Percentiles rank a stretch among this genome's conserved stretches.
Evolutionary conservation across 1,284 basidiomycete species (phyloP).

Genomic region (Apiotrichum gracile): DNA sequence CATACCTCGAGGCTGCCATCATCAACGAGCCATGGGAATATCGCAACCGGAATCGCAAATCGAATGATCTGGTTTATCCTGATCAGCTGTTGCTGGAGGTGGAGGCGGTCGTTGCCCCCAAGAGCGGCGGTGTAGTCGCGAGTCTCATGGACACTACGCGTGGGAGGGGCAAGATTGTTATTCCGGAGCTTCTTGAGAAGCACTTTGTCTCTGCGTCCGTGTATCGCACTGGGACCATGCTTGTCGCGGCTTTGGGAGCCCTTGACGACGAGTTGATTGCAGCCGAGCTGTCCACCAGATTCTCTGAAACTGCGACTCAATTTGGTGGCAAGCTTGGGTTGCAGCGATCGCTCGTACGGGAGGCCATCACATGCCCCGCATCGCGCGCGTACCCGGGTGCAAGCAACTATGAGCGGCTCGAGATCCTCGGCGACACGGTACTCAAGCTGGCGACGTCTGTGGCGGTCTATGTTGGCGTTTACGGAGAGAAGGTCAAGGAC

Average conservation of each 20-base stretch:
- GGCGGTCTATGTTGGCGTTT: constrained; percentile 16
- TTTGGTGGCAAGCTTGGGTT: constrained; percentile 15
- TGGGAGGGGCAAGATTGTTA: not conserved
- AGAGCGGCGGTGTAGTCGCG: constrained; percentile 22
- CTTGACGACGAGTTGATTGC: constrained; percentile 32
- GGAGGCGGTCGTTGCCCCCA: constrained; percentile 9
- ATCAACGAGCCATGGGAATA: not conserved
- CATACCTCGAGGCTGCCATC: not conserved
- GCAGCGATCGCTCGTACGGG: constrained; percentile 6
- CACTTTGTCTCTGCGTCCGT: constrained; percentile 26
- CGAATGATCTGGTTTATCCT: not conserved
- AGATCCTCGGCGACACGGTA: constrained; percentile 40
- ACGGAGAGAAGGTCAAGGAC: no score
- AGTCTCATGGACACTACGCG: not conserved
- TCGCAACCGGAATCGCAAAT: not conserved
- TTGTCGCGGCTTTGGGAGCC: constrained; percentile 20
- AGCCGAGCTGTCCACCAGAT: constrained; percentile 17
- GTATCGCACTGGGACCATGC: constrained; percentile 19
- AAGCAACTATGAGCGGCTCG: constrained; percentile 35
- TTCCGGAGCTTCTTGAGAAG: constrained; percentile 21
- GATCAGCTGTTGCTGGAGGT: constrained; percentile 25
- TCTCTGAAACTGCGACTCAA: no score
- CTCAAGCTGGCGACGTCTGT: constrained; percentile 30
- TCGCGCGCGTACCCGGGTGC: not conserved
- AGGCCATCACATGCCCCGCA: constrained; percentile 24